Evolutionary conservation across 2,329 filamentous ascomycete species (phyloP).

Genomic region (Neurospora sp.): DNA sequence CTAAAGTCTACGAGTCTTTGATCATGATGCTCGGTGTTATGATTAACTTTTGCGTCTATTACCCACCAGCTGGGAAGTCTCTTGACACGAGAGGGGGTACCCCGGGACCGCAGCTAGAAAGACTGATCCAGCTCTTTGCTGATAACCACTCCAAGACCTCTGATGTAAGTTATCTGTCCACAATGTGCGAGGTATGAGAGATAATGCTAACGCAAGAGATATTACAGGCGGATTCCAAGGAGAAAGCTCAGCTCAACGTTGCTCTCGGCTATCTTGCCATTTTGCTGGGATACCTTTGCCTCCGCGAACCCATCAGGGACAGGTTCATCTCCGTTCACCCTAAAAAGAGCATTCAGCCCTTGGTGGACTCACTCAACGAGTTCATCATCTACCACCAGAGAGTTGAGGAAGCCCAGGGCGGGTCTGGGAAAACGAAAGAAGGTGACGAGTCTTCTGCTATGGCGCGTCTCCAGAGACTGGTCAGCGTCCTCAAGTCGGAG

Average conservation of each 20-base stretch:
- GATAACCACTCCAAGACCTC: constrained; percentile 53
- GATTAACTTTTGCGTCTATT: constrained; percentile 82
- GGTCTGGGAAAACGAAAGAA: constrained; percentile 23
- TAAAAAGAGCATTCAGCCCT: constrained; percentile 32
- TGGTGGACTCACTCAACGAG: constrained; percentile 43
- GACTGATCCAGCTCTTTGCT: constrained; percentile 56
- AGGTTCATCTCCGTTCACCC: constrained; percentile 32
- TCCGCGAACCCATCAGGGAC: constrained; percentile 37
- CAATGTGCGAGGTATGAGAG: not conserved
- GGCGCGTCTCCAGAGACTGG: constrained; percentile 29
- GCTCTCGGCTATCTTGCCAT: constrained; percentile 80
- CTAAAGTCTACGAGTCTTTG: constrained; percentile 54
- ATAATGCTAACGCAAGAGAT: constrained; percentile 17
- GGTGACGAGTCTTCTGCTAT: constrained; percentile 25
- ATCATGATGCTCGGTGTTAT: constrained; percentile 71
- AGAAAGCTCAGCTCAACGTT: constrained; percentile 71
- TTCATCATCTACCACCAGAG: constrained; percentile 44
- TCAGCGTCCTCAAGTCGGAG: constrained; percentile 14
- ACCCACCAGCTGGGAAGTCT: constrained; percentile 45
- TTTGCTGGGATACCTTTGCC: constrained; percentile 69
- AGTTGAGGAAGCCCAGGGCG: constrained; percentile 30
- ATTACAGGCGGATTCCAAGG: constrained; percentile 54
- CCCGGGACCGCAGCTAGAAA: constrained; percentile 38
- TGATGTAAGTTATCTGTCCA: constrained; percentile 46
- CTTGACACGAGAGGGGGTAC: constrained; percentile 31